Evolutionary conservation across 1,284 basidiomycete species (phyloP).

Genomic region (Cutaneotrichosporon sp.): DNA sequence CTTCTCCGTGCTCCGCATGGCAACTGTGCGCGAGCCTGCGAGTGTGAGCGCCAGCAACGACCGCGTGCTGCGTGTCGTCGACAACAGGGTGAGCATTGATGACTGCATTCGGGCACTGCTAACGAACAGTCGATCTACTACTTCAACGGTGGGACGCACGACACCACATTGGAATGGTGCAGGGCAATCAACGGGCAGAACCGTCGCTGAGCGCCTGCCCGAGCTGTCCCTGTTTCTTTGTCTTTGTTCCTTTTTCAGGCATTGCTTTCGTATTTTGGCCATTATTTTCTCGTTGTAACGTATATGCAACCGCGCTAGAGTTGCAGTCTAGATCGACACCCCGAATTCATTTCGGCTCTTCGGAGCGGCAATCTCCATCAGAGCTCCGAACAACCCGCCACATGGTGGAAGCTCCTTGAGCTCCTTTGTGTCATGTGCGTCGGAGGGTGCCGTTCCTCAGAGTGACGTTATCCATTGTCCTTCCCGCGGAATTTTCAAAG

Average conservation of each 20-base stretch:
- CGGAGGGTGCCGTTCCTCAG: too few species aligned
- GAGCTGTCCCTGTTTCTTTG: not conserved
- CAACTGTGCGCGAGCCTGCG: slow-evolving; percentile 79
- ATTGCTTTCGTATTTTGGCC: not conserved
- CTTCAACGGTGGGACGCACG: slow-evolving; percentile 75
- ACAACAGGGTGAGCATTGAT: slow-evolving; percentile 47
- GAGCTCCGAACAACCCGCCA: slow-evolving; percentile 33
- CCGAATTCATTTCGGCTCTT: not conserved
- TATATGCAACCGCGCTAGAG: slow-evolving; percentile 1
- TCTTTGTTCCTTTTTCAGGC: not conserved
- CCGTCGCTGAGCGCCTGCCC: slow-evolving; percentile 14
- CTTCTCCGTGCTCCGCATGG: slow-evolving; percentile 89
- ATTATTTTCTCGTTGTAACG: slow-evolving; percentile 2
- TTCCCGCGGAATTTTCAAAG: too few species aligned
- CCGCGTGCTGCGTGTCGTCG: slow-evolving; percentile 53
- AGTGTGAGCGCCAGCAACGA: slow-evolving; percentile 75
- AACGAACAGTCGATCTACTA: slow-evolving; percentile 68
- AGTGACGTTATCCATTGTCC: too few species aligned
- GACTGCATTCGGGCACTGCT: slow-evolving; percentile 53
- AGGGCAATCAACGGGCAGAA: slow-evolving; percentile 43
- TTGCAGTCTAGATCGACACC: not conserved
- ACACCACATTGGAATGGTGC: slow-evolving; percentile 82
- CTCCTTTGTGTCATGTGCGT: too few species aligned
- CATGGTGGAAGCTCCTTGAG: too few species aligned
- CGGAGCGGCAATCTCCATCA: slow-evolving; percentile 24